A percentile compares a stretch with the other conserved stretches of the same genome.
Evolutionary conservation across 2,329 filamentous ascomycete genomes (phyloP).

Genomic region (Penicillium sp.): DNA sequence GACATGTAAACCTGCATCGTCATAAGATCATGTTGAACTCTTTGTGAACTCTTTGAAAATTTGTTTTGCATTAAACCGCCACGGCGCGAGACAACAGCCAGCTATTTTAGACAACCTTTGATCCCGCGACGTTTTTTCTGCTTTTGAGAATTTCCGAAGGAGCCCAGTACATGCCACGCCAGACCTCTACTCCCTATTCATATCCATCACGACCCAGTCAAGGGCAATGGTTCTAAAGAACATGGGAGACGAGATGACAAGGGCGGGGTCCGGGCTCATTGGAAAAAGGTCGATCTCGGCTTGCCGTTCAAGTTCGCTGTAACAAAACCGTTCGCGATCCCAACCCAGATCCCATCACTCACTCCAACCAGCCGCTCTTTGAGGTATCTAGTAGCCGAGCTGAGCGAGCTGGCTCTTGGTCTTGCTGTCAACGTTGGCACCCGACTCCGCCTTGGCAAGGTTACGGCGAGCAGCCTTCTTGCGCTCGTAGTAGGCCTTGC

Average conservation of each 20-base stretch:
- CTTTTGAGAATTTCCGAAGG: constrained; percentile 28
- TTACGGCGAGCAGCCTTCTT: constrained; percentile 95
- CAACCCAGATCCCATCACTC: constrained; percentile 34
- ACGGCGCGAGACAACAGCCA: constrained; percentile 38
- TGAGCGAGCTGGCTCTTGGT: constrained; percentile 80
- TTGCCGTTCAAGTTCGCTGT: constrained; percentile 37
- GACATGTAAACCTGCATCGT: constrained; percentile 21
- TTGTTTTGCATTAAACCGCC: constrained; percentile 40
- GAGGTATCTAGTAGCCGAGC: constrained; percentile 73
- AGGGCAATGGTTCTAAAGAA: constrained; percentile 32
- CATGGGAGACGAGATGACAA: constrained; percentile 20
- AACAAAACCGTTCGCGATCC: constrained; percentile 37
- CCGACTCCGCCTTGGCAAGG: constrained; percentile 88
- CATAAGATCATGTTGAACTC: constrained; percentile 33
- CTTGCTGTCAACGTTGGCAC: constrained; percentile 77
- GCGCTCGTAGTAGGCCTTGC: constrained; percentile 98
- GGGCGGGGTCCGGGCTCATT: constrained; percentile 13
- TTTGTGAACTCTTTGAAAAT: constrained; percentile 21
- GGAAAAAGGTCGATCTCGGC: constrained; percentile 36
- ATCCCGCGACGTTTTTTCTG: constrained; percentile 36
- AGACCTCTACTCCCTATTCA: constrained; percentile 16
- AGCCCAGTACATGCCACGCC: constrained; percentile 22
- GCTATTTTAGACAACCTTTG: constrained; percentile 39
- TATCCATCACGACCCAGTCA: constrained; percentile 31
- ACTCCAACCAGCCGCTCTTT: constrained; percentile 36